Conservation (phyloP, 495 filamentous ascomycete species). For the Opeltia flavorubescens region DNA sequence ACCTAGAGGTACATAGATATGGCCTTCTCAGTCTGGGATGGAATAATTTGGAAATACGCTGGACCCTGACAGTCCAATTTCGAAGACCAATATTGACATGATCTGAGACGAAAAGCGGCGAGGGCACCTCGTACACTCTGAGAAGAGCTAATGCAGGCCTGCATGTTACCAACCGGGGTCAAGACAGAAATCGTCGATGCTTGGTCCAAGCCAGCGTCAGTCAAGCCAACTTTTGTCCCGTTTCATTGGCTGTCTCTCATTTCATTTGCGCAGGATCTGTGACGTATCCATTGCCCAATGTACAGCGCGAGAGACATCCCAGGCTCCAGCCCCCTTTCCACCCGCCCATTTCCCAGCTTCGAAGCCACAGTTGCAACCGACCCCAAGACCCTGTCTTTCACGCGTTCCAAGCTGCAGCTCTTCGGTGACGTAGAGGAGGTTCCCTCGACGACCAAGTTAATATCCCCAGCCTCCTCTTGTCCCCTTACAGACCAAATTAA, state of each 20-base stretch:
- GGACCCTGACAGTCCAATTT: background rate
- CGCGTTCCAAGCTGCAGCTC: background rate
- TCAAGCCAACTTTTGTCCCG: background rate
- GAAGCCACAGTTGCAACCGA: slow-evolving; percentile 12
- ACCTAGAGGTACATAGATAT: no score
- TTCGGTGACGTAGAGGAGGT: slow-evolving; percentile 9
- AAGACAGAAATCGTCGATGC: background rate
- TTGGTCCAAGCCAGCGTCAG: background rate
- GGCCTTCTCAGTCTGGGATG: background rate
- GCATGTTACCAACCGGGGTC: background rate
- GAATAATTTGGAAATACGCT: background rate
- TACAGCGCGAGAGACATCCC: background rate
- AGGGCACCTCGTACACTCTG: background rate
- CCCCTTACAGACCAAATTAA: background rate
- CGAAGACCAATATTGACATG: no score
- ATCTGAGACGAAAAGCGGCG: background rate
- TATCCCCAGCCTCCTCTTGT: slow-evolving; percentile 6
- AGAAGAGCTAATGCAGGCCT: background rate
- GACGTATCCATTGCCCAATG: background rate
- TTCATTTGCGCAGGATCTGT: background rate
- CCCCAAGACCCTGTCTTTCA: background rate
- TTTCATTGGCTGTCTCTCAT: background rate
- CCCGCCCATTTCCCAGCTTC: slow-evolving; percentile 5
- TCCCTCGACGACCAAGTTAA: background rate
- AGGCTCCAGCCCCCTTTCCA: slow-evolving; percentile 3